phyloP scores from a whole-genome alignment of 2,329 filamentous ascomycete genomes.

The Fusarium virguliforme region DNA sequence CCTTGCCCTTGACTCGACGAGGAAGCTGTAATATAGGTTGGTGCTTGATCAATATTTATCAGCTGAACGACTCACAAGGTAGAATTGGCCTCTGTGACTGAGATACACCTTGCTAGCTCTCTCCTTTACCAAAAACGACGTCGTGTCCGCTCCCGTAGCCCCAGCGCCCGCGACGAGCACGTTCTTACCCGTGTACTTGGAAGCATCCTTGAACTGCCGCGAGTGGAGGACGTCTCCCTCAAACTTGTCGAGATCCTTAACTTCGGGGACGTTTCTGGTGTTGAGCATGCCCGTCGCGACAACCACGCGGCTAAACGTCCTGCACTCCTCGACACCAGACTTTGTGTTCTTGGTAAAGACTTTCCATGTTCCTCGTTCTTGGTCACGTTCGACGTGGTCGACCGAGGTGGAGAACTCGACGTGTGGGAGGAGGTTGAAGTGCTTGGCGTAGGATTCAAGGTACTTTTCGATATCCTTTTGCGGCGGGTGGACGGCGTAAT shows the following conservation, averaged over 20 bases:
- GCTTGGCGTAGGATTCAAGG: slow-evolving; percentile 53
- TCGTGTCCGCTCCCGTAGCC: slow-evolving; percentile 55
- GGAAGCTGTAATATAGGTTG: slow-evolving; percentile 44
- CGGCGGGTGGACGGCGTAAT: slow-evolving; percentile 48
- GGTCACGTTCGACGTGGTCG: slow-evolving; percentile 49
- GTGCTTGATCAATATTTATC: neutral
- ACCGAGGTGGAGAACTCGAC: slow-evolving; percentile 52
- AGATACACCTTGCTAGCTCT: slow-evolving; percentile 59
- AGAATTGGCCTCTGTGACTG: slow-evolving; percentile 58
- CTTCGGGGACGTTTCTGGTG: slow-evolving; percentile 54
- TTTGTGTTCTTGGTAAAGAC: slow-evolving; percentile 50
- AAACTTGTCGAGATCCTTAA: slow-evolving; percentile 60
- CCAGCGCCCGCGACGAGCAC: slow-evolving; percentile 65
- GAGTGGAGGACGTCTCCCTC: slow-evolving; percentile 60
- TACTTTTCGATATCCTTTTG: slow-evolving; percentile 53
- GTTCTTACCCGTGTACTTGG: slow-evolving; percentile 59
- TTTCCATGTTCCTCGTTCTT: slow-evolving; percentile 49
- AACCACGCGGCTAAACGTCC: slow-evolving; percentile 57
- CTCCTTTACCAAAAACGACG: slow-evolving; percentile 52
- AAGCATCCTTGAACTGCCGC: slow-evolving; percentile 54
- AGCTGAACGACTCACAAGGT: slow-evolving; percentile 42
- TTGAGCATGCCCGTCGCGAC: slow-evolving; percentile 56
- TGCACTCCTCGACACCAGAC: slow-evolving; percentile 37
- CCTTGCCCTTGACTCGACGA: slow-evolving; percentile 53
- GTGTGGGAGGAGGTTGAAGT: slow-evolving; percentile 51